Conservation (phyloP, 2,329 filamentous ascomycete species). For the Aspergillus udagawae region DNA sequence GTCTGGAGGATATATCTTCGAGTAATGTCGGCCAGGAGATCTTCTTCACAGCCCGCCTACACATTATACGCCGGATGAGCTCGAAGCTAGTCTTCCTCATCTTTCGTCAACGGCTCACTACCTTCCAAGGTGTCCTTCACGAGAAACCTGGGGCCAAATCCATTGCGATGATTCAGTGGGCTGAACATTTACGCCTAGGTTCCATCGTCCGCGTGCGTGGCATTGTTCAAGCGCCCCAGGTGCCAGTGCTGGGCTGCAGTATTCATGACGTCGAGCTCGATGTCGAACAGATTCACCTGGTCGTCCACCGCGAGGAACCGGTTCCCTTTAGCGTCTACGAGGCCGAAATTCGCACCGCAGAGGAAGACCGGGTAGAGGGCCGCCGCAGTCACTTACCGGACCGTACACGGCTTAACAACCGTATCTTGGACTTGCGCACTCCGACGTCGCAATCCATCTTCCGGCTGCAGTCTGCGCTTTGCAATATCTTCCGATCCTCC, state of each 20-base stretch:
- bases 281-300: slow-evolving; percentile 62
- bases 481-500: slow-evolving; percentile 71
- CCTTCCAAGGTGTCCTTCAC: slow-evolving; percentile 77
- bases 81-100: slow-evolving; percentile 79
- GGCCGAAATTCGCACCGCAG: slow-evolving; percentile 58
- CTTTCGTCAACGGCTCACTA: slow-evolving; percentile 77
- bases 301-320: slow-evolving; percentile 57
- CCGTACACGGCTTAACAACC: slow-evolving; percentile 70
- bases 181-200: slow-evolving; percentile 75
- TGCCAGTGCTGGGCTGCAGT: slow-evolving; percentile 70
- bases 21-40: slow-evolving; percentile 57
- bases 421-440: slow-evolving; percentile 81
- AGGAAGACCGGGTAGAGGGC: slow-evolving; percentile 54
- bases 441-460: slow-evolving; percentile 83
- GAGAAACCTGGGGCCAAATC: slow-evolving; percentile 59
- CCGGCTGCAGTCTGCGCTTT: slow-evolving; percentile 76
- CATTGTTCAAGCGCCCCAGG: slow-evolving; percentile 66
- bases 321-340: slow-evolving; percentile 68
- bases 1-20: slow-evolving; percentile 50
- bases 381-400: slow-evolving; percentile 62
- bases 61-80: slow-evolving; percentile 77
- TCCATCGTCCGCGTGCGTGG: slow-evolving; percentile 74
- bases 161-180: slow-evolving; percentile 78
- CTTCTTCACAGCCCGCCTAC: slow-evolving; percentile 66
- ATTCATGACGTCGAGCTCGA: slow-evolving; percentile 73